phyloP scores from a whole-genome alignment of 2,329 filamentous ascomycete species.

The Fusarium pilosicola region DNA sequence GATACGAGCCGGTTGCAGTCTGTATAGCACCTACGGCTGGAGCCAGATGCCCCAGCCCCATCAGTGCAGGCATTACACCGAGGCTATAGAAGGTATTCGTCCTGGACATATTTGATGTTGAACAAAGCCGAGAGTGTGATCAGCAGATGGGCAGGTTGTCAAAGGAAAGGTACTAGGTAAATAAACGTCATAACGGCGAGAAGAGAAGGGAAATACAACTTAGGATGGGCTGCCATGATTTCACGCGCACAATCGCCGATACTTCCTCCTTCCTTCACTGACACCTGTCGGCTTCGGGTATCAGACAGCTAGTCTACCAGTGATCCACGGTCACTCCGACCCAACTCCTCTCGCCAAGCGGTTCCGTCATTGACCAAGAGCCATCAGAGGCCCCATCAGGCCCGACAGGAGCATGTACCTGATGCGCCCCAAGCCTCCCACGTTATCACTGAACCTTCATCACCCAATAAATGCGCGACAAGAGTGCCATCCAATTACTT shows the following conservation, averaged over 20 bases:
- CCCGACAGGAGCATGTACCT: background rate
- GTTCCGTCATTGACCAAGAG: background rate
- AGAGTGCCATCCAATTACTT: background rate
- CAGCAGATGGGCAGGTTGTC: background rate
- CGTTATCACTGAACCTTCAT: background rate
- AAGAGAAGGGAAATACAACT: background rate
- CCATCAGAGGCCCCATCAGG: background rate
- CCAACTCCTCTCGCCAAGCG: background rate
- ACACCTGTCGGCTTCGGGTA: background rate
- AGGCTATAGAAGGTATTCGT: conserved; percentile 19
- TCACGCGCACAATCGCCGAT: background rate
- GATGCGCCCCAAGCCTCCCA: background rate
- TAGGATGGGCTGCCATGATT: background rate
- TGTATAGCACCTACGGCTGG: conserved; percentile 22
- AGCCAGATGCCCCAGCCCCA: conserved; percentile 16
- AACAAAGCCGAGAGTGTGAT: background rate
- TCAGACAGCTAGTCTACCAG: background rate
- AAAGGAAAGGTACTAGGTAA: background rate
- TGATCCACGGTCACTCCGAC: background rate
- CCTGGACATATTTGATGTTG: background rate
- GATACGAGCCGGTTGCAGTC: conserved; percentile 4
- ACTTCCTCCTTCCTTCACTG: background rate
- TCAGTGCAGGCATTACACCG: conserved; percentile 17
- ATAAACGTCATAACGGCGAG: background rate
- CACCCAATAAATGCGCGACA: background rate